These are phyloP conservation scores for Syzygium syzygioides DNA, from an alignment of 441 rosid species.

Conservation along the genomic window DNA sequence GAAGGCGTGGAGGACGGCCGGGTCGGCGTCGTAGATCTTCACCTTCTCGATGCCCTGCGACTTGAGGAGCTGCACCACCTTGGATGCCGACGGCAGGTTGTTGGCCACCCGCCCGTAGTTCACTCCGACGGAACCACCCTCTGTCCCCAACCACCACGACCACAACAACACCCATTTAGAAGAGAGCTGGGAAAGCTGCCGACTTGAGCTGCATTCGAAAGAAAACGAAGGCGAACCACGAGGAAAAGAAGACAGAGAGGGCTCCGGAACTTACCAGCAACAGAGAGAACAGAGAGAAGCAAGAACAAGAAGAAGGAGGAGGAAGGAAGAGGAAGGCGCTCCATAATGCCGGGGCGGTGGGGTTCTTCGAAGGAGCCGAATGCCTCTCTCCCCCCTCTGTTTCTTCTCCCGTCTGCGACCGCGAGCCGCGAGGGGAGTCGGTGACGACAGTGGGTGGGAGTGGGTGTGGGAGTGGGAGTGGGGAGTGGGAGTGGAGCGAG, in stretches of 20 bases:
- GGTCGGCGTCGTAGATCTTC: constrained; percentile 71
- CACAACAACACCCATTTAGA: too few species aligned
- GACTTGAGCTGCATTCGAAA: background rate
- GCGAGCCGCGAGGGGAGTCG: constrained; percentile 1
- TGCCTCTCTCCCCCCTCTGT: background rate
- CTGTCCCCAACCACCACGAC: constrained; percentile 21
- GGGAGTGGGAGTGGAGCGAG: background rate
- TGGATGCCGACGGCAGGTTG: constrained; percentile 64
- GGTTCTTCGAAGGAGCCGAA: background rate
- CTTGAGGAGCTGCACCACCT: constrained; percentile 66
- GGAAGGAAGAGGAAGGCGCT: background rate
- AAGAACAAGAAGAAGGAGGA: constrained; percentile 4
- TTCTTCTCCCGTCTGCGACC: background rate
- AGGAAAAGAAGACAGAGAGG: background rate
- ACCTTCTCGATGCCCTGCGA: constrained; percentile 64
- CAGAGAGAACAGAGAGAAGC: constrained; percentile 16
- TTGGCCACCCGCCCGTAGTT: constrained; percentile 82
- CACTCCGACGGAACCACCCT: constrained; percentile 70
- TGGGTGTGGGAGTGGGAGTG: background rate
- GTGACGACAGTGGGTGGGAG: constrained; percentile 1
- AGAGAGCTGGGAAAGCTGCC: background rate
- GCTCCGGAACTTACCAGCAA: constrained; percentile 24
- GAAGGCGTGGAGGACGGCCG: constrained; percentile 58
- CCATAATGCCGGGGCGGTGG: constrained; percentile 24
- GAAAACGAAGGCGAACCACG: background rate